Conservation (phyloP, 257 asterid genomes). For the Plectranthus barbatus region DNA sequence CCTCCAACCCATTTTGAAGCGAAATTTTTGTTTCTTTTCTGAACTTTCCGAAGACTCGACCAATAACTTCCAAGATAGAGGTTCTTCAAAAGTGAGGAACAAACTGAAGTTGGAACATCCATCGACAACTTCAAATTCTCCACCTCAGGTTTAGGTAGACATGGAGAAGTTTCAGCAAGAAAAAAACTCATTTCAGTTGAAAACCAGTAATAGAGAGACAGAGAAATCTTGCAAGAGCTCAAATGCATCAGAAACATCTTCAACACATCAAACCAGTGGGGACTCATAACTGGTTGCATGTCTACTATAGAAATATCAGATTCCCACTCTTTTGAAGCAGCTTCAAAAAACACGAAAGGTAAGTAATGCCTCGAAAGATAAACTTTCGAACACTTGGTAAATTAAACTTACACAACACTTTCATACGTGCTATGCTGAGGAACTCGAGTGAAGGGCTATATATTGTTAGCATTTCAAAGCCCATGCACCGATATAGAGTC, state of each 20-base stretch:
- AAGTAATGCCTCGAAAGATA: not conserved
- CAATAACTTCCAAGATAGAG: no score
- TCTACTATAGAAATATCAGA: not conserved
- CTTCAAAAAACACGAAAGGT: not conserved
- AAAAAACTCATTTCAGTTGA: no score
- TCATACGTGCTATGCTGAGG: not conserved
- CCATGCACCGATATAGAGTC: not conserved
- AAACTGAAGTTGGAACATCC: no score
- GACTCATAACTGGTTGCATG: not conserved
- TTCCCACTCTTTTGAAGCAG: not conserved
- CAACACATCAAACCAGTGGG: not conserved
- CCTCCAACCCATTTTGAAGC: no score
- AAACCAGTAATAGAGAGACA: not conserved
- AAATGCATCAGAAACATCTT: not conserved
- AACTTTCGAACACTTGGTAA: conserved; percentile 7
- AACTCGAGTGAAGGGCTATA: conserved; percentile 10
- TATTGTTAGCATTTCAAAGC: not conserved
- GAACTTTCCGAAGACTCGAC: no score
- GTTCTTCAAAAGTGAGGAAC: no score
- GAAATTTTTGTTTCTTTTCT: no score
- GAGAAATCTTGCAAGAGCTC: not conserved
- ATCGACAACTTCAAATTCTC: no score
- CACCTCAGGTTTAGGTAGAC: no score
- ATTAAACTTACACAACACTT: not conserved
- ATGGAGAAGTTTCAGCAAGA: no score